Evolutionary conservation across 2,329 filamentous ascomycete genomes (phyloP).

Genomic region (Botrytis pseudocinerea): DNA sequence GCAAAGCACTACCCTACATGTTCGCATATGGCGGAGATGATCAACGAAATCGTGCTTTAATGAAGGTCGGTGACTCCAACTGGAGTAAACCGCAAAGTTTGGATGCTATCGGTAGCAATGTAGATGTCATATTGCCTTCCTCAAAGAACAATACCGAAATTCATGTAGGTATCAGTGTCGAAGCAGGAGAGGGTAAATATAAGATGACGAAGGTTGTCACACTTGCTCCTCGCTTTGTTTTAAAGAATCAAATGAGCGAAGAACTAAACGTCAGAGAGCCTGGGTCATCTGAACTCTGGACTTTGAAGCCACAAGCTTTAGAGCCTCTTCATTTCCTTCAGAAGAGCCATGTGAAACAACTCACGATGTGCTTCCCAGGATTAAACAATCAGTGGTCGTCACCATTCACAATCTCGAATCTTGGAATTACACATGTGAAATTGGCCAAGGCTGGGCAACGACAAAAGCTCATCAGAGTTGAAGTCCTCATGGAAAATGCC

Average conservation of each 20-base stretch:
- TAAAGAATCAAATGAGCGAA: constrained; percentile 90
- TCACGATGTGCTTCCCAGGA: constrained; percentile 89
- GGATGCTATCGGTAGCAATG: constrained; percentile 91
- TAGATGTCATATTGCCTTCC: constrained; percentile 82
- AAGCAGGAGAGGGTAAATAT: constrained; percentile 94
- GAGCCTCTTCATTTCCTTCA: constrained; percentile 89
- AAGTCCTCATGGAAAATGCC: constrained; percentile 87
- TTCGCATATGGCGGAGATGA: constrained; percentile 91
- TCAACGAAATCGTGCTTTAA: constrained; percentile 81
- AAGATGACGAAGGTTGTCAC: constrained; percentile 96
- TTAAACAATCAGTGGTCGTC: constrained; percentile 98
- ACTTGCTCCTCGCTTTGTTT: constrained; percentile 84
- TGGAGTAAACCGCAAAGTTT: constrained; percentile 99
- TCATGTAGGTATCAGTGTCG: constrained; percentile 84
- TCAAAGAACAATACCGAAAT: constrained; percentile 72
- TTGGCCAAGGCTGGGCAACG: constrained; percentile 86
- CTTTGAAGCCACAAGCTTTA: constrained; percentile 73
- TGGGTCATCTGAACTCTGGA: constrained; percentile 82
- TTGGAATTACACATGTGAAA: constrained; percentile 91
- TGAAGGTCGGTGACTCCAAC: constrained; percentile 84
- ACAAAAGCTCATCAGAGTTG: constrained; percentile 82
- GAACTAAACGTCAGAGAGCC: constrained; percentile 89
- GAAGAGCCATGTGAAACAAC: constrained; percentile 78
- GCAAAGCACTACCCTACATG: constrained; percentile 89
- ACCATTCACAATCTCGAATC: constrained; percentile 94